Evolutionary conservation across 495 filamentous ascomycete genomes (phyloP).

Genomic region (Gamarada debralockiae): DNA sequence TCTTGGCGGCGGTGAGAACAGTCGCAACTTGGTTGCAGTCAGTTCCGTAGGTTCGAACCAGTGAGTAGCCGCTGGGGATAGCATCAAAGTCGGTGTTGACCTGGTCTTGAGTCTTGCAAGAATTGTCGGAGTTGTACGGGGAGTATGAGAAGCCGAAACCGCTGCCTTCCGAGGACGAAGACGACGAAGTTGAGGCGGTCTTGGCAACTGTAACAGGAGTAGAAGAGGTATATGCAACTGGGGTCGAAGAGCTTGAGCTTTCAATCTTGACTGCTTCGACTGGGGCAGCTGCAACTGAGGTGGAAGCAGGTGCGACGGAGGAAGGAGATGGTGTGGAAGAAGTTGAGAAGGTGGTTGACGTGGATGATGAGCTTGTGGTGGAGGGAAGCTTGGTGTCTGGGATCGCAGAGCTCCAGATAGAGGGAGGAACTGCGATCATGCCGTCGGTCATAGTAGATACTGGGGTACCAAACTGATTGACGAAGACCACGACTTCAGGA

Average conservation of each 20-base stretch:
- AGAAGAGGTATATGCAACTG: constrained; percentile 5
- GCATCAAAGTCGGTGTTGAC: constrained; percentile 58
- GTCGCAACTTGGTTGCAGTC: constrained; percentile 69
- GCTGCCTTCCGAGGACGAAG: constrained; percentile 20
- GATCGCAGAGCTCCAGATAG: constrained; percentile 1
- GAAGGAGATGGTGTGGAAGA: background rate
- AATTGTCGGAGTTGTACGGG: constrained; percentile 61
- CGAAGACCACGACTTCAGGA: constrained; percentile 56
- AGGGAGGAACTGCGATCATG: background rate
- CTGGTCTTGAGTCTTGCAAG: constrained; percentile 62
- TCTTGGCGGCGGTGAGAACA: constrained; percentile 54
- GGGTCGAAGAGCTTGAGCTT: constrained; percentile 1
- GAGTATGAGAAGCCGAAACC: constrained; percentile 65
- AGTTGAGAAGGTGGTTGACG: background rate
- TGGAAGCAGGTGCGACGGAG: background rate
- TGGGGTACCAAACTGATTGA: constrained; percentile 58
- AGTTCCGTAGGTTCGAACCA: constrained; percentile 75
- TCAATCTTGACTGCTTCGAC: background rate
- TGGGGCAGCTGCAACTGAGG: constrained; percentile 12
- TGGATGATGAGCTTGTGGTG: constrained; percentile 6
- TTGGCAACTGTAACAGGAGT: constrained; percentile 33
- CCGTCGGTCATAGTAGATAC: constrained; percentile 31
- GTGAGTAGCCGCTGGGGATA: constrained; percentile 45
- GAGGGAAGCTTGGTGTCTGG: background rate
- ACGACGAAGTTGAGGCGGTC: constrained; percentile 6